Base-by-base conservation (phyloP, 2,329 filamentous ascomycete species). In the Alternaria atra region DNA sequence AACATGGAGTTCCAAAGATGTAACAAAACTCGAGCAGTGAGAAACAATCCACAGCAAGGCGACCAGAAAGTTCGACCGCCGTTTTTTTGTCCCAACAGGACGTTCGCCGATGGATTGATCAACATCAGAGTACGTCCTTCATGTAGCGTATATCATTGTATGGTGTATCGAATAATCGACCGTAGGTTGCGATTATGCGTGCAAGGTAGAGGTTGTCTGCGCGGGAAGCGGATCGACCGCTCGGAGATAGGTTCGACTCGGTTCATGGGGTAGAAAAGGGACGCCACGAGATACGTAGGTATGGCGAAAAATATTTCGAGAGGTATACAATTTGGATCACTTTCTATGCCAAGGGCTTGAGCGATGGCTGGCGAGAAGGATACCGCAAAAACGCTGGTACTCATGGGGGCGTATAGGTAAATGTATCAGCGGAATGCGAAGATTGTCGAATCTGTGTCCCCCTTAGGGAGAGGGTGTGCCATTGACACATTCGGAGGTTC, bases 331-430 rank as follows among this genome's bases (percentile, higher is more conserved):
- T 61, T 27, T 12, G n/a, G 4, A 27, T 56, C 25, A 25, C 20
- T 39, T 17, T 34, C 51, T 37, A 57, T 34, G 39, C 56, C 43
- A 6, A 23, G 17, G n/a, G 50, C 8, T 23, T 55, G 52, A 30
- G 51, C n/a, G 8, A 63, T 54, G 10, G 52, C 53, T 13, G 40
- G 29, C 6, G 55, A 40, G 17, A 37, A 59, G 32, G 64, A 30
- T 15, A 63, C 52, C 3, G 62, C 35, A 25, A 62, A 15, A 12
- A 57, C 46, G 40, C 44, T 66, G 27, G 52, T 66, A 6, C 67
- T 55, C 29, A 70, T 27, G 17, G 68, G 67, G 27, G 68, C 23
- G 58, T 67, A 67, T 37, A 72, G 63, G 46, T 69, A 65, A 9
- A 55, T 61, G 47, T 63, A 64, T 54, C 15, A 29, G 34, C 51